Evolutionary conservation across 139 green algal species (phyloP).

Genomic region (Tetraselmis striata): DNA sequence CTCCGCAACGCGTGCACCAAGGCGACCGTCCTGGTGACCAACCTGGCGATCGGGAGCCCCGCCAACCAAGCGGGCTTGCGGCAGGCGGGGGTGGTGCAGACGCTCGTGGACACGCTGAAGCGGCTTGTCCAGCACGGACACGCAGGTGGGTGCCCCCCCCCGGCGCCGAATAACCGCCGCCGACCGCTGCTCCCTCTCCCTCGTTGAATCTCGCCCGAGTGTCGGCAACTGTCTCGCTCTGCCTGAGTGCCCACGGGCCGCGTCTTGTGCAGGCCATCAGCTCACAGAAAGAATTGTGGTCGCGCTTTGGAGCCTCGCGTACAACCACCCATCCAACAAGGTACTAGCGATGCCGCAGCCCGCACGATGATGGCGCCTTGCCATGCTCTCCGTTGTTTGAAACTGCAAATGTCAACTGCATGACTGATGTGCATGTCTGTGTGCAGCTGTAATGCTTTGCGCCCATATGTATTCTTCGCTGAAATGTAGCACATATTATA

Average conservation of each 20-base stretch:
- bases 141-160: background rate
- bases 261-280: background rate
- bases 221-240: no score
- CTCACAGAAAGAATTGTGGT: background rate
- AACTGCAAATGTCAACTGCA: no score
- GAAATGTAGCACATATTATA: no score
- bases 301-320: background rate
- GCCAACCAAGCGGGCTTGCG: background rate
- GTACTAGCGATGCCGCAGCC: no score
- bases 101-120: background rate
- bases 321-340: background rate
- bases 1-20: background rate
- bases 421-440: no score
- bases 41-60: background rate
- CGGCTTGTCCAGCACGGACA: background rate
- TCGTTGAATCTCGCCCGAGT: no score
- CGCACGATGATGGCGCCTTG: no score
- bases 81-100: background rate
- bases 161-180: no score
- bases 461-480: no score
- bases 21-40: background rate
- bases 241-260: no score
- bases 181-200: background rate
- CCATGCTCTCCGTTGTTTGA: no score
- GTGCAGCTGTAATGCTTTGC: no score